Conservation (phyloP, 2,329 filamentous ascomycete genomes). For the Blastomyces silverae region DNA sequence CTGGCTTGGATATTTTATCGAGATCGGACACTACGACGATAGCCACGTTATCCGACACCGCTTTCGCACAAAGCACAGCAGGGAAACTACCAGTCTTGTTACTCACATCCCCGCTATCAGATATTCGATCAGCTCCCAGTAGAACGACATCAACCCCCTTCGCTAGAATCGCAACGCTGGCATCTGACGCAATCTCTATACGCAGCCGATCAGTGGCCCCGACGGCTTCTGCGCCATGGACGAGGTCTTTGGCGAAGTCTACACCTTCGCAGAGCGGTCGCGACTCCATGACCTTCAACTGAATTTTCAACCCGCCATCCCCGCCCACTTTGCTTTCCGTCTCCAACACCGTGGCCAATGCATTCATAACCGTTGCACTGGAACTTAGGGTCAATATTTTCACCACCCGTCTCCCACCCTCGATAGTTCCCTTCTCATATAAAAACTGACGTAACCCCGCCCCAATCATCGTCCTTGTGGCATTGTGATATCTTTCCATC, state of each 20-base stretch:
- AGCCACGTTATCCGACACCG: conserved; percentile 46
- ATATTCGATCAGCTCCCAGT: conserved; percentile 59
- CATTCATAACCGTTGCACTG: conserved; percentile 53
- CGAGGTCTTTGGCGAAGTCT: conserved; percentile 46
- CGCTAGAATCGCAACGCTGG: conserved; percentile 51
- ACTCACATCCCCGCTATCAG: conserved; percentile 51
- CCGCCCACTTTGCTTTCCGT: conserved; percentile 1
- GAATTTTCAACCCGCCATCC: conserved; percentile 7
- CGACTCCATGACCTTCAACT: conserved; percentile 59
- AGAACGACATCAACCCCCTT: conserved; percentile 52
- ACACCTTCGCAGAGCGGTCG: conserved; percentile 61
- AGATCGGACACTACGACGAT: conserved; percentile 51
- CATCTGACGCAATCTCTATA: conserved; percentile 54
- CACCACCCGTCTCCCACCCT: conserved; percentile 27
- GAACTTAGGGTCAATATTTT: conserved; percentile 56
- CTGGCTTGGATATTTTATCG: conserved; percentile 54
- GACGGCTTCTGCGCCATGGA: conserved; percentile 26
- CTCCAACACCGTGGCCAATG: conserved; percentile 18
- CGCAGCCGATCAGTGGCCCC: conserved; percentile 27
- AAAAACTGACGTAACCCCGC: conserved; percentile 25
- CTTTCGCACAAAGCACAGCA: conserved; percentile 50
- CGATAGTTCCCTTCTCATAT: conserved; percentile 13
- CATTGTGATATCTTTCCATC: conserved; percentile 17
- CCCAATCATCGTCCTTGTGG: conserved; percentile 20
- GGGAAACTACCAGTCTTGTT: conserved; percentile 62